A percentile compares a stretch with the other conserved stretches of the same genome.
These are phyloP conservation scores for Cyclocybe aegerita DNA, from an alignment of 768 basidiomycete genomes.

Conservation along the genomic window DNA sequence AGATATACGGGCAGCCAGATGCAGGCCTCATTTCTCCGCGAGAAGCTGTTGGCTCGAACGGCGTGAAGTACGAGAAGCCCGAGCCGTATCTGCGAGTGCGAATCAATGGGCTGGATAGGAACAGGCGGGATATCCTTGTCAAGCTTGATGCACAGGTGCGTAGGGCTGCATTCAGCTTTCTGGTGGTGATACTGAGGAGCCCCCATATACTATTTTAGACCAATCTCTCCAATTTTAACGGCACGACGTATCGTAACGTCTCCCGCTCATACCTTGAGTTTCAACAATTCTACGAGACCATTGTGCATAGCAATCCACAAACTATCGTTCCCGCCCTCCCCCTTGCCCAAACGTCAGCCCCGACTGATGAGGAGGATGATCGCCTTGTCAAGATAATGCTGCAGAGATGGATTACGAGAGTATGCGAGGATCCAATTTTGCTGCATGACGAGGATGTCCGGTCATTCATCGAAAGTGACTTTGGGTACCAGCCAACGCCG, in stretches of 20 bases:
- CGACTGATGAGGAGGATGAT: conserved; percentile 98
- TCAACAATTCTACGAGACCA: conserved; percentile 88
- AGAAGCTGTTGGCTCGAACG: conserved; percentile 64
- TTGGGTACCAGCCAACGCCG: conserved; percentile 89
- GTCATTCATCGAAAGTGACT: conserved; percentile 95
- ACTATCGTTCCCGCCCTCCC: conserved; percentile 96
- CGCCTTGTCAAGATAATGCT: conserved; percentile 92
- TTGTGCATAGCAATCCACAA: conserved; percentile 90
- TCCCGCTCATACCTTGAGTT: conserved; percentile 96
- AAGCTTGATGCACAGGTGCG: conserved; percentile 93
- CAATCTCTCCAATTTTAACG: conserved; percentile 89
- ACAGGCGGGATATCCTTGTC: conserved; percentile 91
- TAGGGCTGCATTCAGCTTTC: conserved; percentile 5
- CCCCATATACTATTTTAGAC: conserved; percentile 52
- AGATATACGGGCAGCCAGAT: conserved; percentile 86
- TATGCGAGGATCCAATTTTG: conserved; percentile 90
- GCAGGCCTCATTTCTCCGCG: conserved; percentile 80
- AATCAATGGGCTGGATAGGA: conserved; percentile 90
- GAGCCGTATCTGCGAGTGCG: conserved; percentile 88
- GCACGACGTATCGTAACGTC: conserved; percentile 87
- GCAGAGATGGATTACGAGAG: conserved; percentile 90
- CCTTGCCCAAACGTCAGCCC: conserved; percentile 93
- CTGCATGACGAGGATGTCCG: conserved; percentile 90
- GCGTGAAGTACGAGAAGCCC: conserved; percentile 66
- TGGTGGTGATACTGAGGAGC: conserved; percentile 3